Evolutionary conservation across 352 stramenopile species (phyloP).

Genomic region (Blastocystis sp.): DNA sequence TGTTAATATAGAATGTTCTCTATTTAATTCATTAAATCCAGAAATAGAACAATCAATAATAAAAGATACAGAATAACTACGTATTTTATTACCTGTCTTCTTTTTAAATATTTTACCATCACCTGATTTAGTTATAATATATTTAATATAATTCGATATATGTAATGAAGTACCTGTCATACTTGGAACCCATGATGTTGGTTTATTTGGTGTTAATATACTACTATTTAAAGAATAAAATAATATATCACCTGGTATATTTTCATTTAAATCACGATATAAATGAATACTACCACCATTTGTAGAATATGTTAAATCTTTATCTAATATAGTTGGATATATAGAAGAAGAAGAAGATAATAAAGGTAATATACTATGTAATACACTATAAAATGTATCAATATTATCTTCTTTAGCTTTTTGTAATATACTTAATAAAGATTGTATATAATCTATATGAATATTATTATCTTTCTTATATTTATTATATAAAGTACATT

Average conservation of each 20-base stretch:
- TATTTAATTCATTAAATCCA: slow-evolving; percentile 4
- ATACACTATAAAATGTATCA: too few relatives aligned
- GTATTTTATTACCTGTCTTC: background rate
- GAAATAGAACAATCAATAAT: slow-evolving; percentile 8
- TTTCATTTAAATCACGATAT: slow-evolving; percentile 1
- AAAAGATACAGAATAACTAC: background rate
- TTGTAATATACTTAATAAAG: too few relatives aligned
- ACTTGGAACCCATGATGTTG: background rate
- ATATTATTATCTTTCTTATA: too few relatives aligned
- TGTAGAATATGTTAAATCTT: too few relatives aligned
- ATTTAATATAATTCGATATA: slow-evolving; percentile 22
- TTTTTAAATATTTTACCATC: slow-evolving; percentile 27
- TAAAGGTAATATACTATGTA: too few relatives aligned
- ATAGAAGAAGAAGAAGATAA: too few relatives aligned
- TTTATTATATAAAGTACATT: too few relatives aligned
- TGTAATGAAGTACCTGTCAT: slow-evolving; percentile 3
- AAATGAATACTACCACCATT: too few relatives aligned
- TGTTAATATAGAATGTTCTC: background rate
- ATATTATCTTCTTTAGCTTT: too few relatives aligned
- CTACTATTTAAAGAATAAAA: background rate
- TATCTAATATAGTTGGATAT: too few relatives aligned
- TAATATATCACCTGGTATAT: background rate
- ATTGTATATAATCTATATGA: too few relatives aligned
- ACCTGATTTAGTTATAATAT: slow-evolving; percentile 1
- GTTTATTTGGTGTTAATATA: slow-evolving; percentile 8